A percentile compares a stretch with the other conserved stretches of the same genome.
Conservation (phyloP, 495 filamentous ascomycete species). For the Neurospora discreta region DNA sequence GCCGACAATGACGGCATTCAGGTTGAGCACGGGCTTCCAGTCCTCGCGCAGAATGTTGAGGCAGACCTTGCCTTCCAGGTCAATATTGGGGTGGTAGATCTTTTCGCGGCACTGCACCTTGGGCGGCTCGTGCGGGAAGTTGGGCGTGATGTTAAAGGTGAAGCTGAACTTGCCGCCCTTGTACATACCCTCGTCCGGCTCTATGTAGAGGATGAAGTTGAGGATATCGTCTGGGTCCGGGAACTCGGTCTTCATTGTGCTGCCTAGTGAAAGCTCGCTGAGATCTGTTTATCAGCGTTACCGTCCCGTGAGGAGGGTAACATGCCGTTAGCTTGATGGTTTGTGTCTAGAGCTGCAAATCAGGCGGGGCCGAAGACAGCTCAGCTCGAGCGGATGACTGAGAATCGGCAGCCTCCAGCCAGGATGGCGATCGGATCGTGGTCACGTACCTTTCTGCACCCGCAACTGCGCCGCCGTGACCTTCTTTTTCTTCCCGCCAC, state of each 20-base stretch:
- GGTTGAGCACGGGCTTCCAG: conserved; percentile 95
- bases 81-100: conserved; percentile 99
- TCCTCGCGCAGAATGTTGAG: conserved; percentile 94
- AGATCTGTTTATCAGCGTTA: conserved; percentile 50
- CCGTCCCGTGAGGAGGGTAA: background rate
- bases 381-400: background rate
- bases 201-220: conserved; percentile 86
- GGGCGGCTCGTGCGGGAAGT: conserved; percentile 94
- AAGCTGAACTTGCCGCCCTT: conserved; percentile 83
- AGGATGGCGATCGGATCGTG: background rate
- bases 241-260: conserved; percentile 87
- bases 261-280: conserved; percentile 77
- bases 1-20: conserved; percentile 94
- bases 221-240: conserved; percentile 93
- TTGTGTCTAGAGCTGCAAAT: background rate
- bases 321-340: background rate
- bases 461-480: conserved; percentile 92
- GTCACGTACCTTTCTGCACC: conserved; percentile 75
- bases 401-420: background rate
- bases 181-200: conserved; percentile 98
- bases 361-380: background rate
- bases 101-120: conserved; percentile 98
- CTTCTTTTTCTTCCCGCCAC: conserved; percentile 85
- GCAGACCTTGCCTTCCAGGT: conserved; percentile 95
- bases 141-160: conserved; percentile 81